Evolutionary conservation across 169 alveolate genomes (phyloP).

Genomic region (Cryptosporidium ubiquitum): DNA sequence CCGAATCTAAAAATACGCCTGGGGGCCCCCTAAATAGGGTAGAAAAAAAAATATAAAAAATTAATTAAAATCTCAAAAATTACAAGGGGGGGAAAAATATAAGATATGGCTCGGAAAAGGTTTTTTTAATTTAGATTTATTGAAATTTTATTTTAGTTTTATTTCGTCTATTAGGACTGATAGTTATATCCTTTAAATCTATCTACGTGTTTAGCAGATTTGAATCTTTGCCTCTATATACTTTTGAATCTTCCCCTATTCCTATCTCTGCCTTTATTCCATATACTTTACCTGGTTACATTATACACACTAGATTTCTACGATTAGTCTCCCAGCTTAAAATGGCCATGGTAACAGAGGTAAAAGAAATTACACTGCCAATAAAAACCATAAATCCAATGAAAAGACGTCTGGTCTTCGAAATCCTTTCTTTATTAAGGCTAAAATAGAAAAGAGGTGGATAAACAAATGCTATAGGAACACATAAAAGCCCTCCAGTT

Average conservation of each 20-base stretch:
- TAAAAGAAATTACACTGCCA: constrained; percentile 31
- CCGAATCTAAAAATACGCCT: constrained; percentile 55
- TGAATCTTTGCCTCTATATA: neutral
- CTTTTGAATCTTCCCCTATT: neutral
- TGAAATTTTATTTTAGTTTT: neutral
- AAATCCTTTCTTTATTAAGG: constrained; percentile 3
- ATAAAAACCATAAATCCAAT: constrained; percentile 9
- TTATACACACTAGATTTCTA: constrained; percentile 36
- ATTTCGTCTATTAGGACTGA: neutral
- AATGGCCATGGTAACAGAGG: constrained; percentile 59
- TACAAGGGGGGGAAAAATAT: neutral
- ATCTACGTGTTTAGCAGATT: neutral
- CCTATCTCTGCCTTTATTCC: neutral
- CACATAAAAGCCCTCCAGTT: constrained; percentile 60
- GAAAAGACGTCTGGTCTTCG: neutral
- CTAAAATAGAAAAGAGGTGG: constrained; percentile 50
- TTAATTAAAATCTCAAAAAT: neutral
- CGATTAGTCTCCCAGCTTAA: constrained; percentile 70
- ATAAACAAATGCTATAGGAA: constrained; percentile 68
- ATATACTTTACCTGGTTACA: neutral
- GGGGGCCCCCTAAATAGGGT: constrained; percentile 50
- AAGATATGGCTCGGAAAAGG: neutral
- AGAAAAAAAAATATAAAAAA: neutral
- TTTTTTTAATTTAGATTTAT: neutral
- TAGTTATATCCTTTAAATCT: neutral